These are phyloP conservation scores for Aspergillus sp. DNA, from an alignment of 2,329 filamentous ascomycete genomes.

Conservation along the genomic window DNA sequence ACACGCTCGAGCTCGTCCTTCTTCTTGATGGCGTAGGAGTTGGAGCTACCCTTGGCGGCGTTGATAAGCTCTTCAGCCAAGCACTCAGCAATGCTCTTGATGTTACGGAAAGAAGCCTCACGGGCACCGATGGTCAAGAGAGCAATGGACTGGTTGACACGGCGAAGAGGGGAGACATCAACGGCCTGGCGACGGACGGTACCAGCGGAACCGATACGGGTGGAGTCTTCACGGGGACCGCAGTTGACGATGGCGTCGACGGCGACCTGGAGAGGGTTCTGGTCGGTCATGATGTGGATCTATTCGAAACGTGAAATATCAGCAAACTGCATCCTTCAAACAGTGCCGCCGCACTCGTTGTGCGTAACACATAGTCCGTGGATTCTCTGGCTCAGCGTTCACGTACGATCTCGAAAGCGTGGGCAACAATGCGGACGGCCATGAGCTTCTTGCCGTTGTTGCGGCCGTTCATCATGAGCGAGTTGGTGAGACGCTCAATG, in stretches of 20 bases:
- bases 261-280: slow-evolving; percentile 99
- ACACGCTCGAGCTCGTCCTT: slow-evolving; percentile 99
- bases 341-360: background rate
- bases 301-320: slow-evolving; percentile 36
- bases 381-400: slow-evolving; percentile 2
- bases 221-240: slow-evolving; percentile 98
- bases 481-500: slow-evolving; percentile 99
- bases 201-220: slow-evolving; percentile 98
- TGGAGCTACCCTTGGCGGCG: slow-evolving; percentile 99
- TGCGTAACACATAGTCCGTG: background rate
- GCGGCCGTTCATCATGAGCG: slow-evolving; percentile 99
- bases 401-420: slow-evolving; percentile 99
- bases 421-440: slow-evolving; percentile 98
- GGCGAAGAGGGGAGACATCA: slow-evolving; percentile 98
- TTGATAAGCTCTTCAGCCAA: slow-evolving; percentile 99
- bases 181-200: slow-evolving; percentile 99
- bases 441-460: slow-evolving; percentile 99
- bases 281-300: slow-evolving; percentile 99
- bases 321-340: slow-evolving; percentile 7
- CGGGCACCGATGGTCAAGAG: slow-evolving; percentile 98
- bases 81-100: slow-evolving; percentile 99
- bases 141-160: slow-evolving; percentile 99
- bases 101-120: slow-evolving; percentile 98
- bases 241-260: slow-evolving; percentile 99
- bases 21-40: slow-evolving; percentile 99